phyloP scores from a whole-genome alignment of 225 moss, liverwort and hornwort genomes.

The Polytrichum commune region DNA sequence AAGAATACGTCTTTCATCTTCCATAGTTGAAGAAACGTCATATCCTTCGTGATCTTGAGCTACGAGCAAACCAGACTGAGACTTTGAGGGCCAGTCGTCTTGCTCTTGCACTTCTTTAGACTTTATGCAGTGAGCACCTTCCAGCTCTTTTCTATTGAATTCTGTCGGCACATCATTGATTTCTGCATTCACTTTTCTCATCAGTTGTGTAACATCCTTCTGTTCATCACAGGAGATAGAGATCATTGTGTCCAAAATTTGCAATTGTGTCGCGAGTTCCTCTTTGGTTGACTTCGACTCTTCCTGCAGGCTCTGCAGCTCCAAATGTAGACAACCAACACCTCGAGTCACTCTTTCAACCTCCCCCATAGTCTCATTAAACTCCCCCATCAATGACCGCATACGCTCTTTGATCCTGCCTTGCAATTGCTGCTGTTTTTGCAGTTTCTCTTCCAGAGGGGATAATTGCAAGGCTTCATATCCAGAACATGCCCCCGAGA shows the following conservation, averaged over 20 bases:
- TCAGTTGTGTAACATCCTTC: slow-evolving; percentile 44
- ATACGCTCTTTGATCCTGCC: slow-evolving; percentile 20
- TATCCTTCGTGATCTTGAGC: slow-evolving; percentile 29
- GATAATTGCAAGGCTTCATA: slow-evolving; percentile 26
- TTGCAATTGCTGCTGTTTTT: slow-evolving; percentile 22
- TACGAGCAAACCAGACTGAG: slow-evolving; percentile 41
- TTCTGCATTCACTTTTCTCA: slow-evolving; percentile 28
- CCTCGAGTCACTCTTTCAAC: slow-evolving; percentile 40
- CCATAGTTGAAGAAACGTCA: slow-evolving; percentile 25
- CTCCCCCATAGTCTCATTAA: slow-evolving; percentile 25
- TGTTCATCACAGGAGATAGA: slow-evolving; percentile 31
- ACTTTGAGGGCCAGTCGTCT: slow-evolving; percentile 26
- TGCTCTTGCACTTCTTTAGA: slow-evolving; percentile 19
- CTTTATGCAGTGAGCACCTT: slow-evolving; percentile 27
- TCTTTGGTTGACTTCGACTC: slow-evolving; percentile 27
- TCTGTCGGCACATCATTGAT: slow-evolving; percentile 21
- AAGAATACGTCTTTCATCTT: slow-evolving; percentile 37
- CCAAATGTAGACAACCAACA: slow-evolving; percentile 36
- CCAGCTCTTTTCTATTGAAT: slow-evolving; percentile 31
- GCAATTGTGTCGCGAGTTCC: slow-evolving; percentile 26
- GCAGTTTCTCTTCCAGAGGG: slow-evolving; percentile 37
- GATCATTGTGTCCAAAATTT: slow-evolving; percentile 20
- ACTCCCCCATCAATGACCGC: slow-evolving; percentile 23
- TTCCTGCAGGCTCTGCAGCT: slow-evolving; percentile 29
- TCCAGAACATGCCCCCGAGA: slow-evolving; percentile 22